phyloP scores from a whole-genome alignment of 108 stramenopile species.

The Nannochloropsis gaditana region DNA sequence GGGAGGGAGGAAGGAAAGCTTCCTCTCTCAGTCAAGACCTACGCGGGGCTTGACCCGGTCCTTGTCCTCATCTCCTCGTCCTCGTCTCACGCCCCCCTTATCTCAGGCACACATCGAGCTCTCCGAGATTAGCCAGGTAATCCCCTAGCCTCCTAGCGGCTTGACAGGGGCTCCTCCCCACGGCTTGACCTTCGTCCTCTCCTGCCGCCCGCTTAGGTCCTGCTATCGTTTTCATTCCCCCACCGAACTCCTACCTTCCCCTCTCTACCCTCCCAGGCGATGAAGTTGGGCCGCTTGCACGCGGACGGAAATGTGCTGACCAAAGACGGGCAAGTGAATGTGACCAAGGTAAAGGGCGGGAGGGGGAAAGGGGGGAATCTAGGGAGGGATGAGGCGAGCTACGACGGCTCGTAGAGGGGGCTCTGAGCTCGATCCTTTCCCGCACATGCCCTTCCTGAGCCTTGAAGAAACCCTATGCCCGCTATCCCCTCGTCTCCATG shows the following conservation, averaged over 20 bases:
- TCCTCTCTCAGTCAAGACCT: not conserved
- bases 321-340: slow-evolving; percentile 77
- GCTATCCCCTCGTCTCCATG: not conserved
- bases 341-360: slow-evolving; percentile 64
- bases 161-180: not conserved
- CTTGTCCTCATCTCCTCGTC: not conserved
- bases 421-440: not conserved
- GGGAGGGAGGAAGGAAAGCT: not conserved
- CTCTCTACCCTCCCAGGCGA: slow-evolving; percentile 21
- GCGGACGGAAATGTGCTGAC: slow-evolving; percentile 80
- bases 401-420: not conserved
- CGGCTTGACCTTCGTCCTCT: not conserved
- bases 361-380: not conserved
- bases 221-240: no score
- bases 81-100: not conserved
- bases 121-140: slow-evolving; percentile 85
- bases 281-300: slow-evolving; percentile 70
- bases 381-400: not conserved
- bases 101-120: slow-evolving; percentile 85
- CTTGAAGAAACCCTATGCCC: not conserved
- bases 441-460: not conserved
- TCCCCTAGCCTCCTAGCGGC: not conserved
- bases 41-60: no score
- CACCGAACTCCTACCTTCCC: not conserved
- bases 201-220: not conserved